A percentile compares a stretch with the other conserved stretches of the same genome.
Evolutionary conservation across 345 rosid genomes (phyloP).

Genomic region (Eucalyptus erythrocorys): DNA sequence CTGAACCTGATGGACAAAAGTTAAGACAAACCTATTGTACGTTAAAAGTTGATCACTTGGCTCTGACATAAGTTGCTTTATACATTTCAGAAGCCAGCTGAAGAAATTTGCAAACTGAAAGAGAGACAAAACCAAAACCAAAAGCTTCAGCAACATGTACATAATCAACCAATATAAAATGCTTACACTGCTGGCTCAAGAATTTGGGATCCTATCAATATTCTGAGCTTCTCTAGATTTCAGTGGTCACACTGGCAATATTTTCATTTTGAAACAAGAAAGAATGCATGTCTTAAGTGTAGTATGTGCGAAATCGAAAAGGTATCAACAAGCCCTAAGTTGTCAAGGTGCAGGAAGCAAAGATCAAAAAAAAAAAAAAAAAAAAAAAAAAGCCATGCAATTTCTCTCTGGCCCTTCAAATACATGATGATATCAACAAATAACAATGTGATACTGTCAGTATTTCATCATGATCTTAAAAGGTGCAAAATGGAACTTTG

Average conservation of each 20-base stretch:
- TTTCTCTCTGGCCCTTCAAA: neutral
- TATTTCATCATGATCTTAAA: neutral
- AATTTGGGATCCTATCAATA: neutral
- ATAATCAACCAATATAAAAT: neutral
- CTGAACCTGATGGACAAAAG: neutral
- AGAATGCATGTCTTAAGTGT: neutral
- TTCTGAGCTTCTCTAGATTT: neutral
- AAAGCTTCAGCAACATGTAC: neutral
- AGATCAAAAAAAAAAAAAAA: no score
- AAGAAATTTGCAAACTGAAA: no score
- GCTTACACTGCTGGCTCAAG: neutral
- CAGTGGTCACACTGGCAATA: neutral
- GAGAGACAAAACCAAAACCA: neutral
- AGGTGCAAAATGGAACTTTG: neutral
- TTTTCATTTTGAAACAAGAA: neutral
- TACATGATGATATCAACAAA: neutral
- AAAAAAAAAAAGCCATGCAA: neutral
- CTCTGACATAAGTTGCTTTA: no score
- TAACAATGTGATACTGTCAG: neutral
- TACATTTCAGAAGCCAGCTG: no score
- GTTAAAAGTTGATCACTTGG: neutral
- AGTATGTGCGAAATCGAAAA: neutral
- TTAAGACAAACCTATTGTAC: slow-evolving; percentile 50
- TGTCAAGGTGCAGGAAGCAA: neutral
- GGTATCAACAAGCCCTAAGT: neutral